Percentiles rank a stretch among this genome's conserved stretches.
phyloP scores from a whole-genome alignment of 176 grass and related monocot genomes.

The Aegilops bicornis region DNA sequence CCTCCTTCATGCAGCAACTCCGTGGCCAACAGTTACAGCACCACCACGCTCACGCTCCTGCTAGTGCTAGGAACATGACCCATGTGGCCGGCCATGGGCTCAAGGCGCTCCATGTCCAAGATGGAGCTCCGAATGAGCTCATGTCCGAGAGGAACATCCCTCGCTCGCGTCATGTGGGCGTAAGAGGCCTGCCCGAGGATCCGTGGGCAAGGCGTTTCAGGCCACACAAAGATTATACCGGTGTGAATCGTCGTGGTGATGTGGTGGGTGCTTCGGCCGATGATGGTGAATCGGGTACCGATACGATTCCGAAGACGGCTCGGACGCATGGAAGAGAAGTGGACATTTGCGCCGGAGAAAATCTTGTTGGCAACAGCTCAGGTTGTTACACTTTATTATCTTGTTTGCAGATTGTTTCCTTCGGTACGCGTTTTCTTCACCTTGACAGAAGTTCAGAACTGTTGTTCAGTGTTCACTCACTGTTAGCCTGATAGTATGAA shows the following conservation, averaged over 20 bases:
- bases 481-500: too few relatives aligned
- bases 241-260: not conserved
- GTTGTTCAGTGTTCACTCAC: too few relatives aligned
- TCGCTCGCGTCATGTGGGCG: not conserved
- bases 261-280: not conserved
- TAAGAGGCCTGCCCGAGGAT: constrained; percentile 36
- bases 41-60: too few relatives aligned
- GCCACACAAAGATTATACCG: not conserved
- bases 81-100: not conserved
- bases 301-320: constrained; percentile 24
- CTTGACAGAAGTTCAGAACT: too few relatives aligned
- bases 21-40: not conserved
- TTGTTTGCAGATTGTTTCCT: constrained; percentile 9
- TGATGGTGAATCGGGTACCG: constrained; percentile 35
- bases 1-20: constrained; percentile 39
- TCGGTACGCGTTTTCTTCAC: too few relatives aligned
- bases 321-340: constrained; percentile 22
- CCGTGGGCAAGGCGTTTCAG: constrained; percentile 53
- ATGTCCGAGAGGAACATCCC: constrained; percentile 27
- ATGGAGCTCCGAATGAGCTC: too few relatives aligned
- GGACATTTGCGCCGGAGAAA: not conserved
- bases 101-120: constrained; percentile 44
- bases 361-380: constrained; percentile 39
- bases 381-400: constrained; percentile 19
- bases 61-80: too few relatives aligned